A percentile compares a stretch with the other conserved stretches of the same genome.
Conservation (phyloP, 257 asterid species). For the Paraleonurus japonicus region DNA sequence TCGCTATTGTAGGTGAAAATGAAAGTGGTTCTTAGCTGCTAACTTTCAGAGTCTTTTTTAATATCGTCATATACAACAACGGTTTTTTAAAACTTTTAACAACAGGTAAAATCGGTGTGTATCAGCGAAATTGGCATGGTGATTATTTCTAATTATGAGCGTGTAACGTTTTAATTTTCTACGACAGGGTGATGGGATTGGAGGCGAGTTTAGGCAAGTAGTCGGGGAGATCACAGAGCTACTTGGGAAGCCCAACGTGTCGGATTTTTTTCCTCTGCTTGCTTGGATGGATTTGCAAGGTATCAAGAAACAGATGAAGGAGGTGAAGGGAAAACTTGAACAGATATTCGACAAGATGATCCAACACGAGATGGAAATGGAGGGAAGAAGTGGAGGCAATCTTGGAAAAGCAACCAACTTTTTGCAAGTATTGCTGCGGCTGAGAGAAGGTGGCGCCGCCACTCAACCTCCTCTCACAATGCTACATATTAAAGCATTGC, state of each 20-base stretch:
- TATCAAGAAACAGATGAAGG: constrained; percentile 33
- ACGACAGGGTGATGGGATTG: constrained; percentile 14
- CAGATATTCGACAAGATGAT: constrained; percentile 30
- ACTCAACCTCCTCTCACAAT: constrained; percentile 50
- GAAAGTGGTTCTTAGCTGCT: too few relatives aligned
- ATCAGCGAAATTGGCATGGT: too few relatives aligned
- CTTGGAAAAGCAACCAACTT: constrained; percentile 34
- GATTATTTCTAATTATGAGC: too few relatives aligned
- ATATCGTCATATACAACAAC: too few relatives aligned
- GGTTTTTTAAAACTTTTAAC: too few relatives aligned
- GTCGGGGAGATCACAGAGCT: constrained; percentile 32
- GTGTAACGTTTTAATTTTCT: neutral
- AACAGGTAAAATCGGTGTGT: too few relatives aligned
- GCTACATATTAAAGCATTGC: constrained; percentile 57
- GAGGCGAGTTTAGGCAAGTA: constrained; percentile 41
- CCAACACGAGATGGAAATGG: neutral
- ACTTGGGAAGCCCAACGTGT: constrained; percentile 47
- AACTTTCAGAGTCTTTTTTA: too few relatives aligned
- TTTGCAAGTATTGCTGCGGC: constrained; percentile 47
- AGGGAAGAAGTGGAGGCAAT: neutral
- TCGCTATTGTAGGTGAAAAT: too few relatives aligned
- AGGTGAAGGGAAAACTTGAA: constrained; percentile 25
- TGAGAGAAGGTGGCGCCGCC: constrained; percentile 43
- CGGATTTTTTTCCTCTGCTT: constrained; percentile 48
- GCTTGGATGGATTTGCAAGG: constrained; percentile 56